Base-by-base conservation (phyloP, 2,329 filamentous ascomycete genomes). In the Nectriaceae sp. region DNA sequence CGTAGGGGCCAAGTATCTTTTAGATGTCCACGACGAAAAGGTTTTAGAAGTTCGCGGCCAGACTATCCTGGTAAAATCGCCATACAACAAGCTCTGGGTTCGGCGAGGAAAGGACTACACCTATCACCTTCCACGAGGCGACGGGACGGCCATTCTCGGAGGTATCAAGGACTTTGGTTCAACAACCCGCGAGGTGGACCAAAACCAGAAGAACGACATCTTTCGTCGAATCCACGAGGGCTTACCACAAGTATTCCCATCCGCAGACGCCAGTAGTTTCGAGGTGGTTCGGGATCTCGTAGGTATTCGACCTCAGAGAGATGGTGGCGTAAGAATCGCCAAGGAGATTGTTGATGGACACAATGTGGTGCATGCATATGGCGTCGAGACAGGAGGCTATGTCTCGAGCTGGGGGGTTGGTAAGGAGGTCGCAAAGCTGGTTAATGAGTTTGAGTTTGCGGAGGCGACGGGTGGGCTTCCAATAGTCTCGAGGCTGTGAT, bases 291-390 rank as follows among this genome's bases (percentile, higher is more conserved):
- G 41, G 3, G 33, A 51, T 20, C 40, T 41, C 21, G 37, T 48
- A 4, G 49, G 41, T 4, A 31, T 42, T 15, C n/a, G 42, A 2
- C 31, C 40, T 2, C 21, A 43, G n/a, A 11, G 21, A 3, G 37
- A 19, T 2, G 24, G 21, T 15, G 44, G 21, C 3, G 36, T 47
- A 3, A 31, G 45, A 1, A 22, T 29, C 5, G 29, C 31, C 16
- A 33, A 53, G 35, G 41, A 46, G 24, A 18, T 39, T 10, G 42
- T 43, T 8, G 24, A 43, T 13, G 44, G 42, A 3, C 48, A 54
- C 16, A 55, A 44, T 1, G 19, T 52, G 24, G 33, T 35, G 21
- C 53, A 49, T 40, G 42, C 44, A 11, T 44, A 49, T 33, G 47
- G 33, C 4, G 16, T 11, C 31, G 13, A 35, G 31, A 15, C 38